Evolutionary conservation across 345 rosid species (phyloP), one percentile per base, ranked within the genome.

Genomic region (Cardamine resedifolia): DNA sequence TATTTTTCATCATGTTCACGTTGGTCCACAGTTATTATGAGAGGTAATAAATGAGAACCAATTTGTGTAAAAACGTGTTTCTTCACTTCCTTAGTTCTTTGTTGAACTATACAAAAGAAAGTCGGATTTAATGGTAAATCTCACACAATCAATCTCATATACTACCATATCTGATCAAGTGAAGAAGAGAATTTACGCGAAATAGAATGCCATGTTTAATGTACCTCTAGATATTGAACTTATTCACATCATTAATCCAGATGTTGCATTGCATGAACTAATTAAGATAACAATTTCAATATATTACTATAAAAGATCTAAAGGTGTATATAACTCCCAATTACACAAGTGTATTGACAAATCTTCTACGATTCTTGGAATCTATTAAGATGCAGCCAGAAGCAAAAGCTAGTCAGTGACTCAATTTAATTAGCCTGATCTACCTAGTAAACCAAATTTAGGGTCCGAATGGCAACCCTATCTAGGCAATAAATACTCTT

Each of bases 21-120:
- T 73, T 65, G 71, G 71, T 47, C 71, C 71, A 65, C 59, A 56
- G 24, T 47, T 33, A 45, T 45, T 57, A 64, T 64, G 26, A 51
- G 53, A 20, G 26, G 34, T 39, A 19, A 8, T n/a, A 28, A 34
- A 24, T 31, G 48, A 58, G 6, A 26, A 49, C 60, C 30, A 53
- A 44, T 12, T 18, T 7, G 52, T 51, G 51, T 62, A 15, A 71
- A 71, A 27, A 41, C 5, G 56, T 63, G 70, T 4, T 72, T 10
- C 55, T 41, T 62, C 69, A 52, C 56, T 47, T 7, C 18, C 27
- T 30, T 62, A 36, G 26, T 71, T 26, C 51, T 71, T 59, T 34
- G 39, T 24, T 59, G 50, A 59, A 48, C 6, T 21, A 24, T 24
- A 21, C 15, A 31, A 58, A 69, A 33, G 16, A 8, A 11, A 15